A percentile compares a stretch with the other conserved stretches of the same genome.
phyloP scores from a whole-genome alignment of 345 rosid genomes.

The Dipteronia dyeriana region DNA sequence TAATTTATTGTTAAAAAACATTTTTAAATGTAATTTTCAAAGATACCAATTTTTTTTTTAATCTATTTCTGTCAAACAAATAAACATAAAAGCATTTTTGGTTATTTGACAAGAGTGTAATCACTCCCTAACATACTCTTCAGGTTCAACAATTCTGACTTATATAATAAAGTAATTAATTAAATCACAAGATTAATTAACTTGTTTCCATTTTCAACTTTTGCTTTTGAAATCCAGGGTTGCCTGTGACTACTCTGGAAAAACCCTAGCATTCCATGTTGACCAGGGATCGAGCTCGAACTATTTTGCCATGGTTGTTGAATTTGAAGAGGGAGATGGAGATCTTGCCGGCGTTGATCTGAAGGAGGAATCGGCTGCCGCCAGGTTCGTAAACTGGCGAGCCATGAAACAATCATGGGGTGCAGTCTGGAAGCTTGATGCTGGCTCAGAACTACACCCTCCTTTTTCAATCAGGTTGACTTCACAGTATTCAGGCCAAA shows the following conservation, averaged over 20 bases:
- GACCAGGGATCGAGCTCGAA: slow-evolving; percentile 46
- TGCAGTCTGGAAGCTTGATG: slow-evolving; percentile 58
- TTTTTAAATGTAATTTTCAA: not conserved
- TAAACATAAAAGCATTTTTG: not conserved
- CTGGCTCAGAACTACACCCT: slow-evolving; percentile 33
- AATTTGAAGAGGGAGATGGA: slow-evolving; percentile 54
- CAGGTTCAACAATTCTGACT: not conserved
- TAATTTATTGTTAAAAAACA: too few species aligned
- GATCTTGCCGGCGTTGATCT: slow-evolving; percentile 37
- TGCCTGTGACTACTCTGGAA: slow-evolving; percentile 41
- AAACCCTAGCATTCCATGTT: slow-evolving; percentile 38
- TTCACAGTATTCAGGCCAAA: slow-evolving; percentile 38
- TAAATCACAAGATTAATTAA: not conserved
- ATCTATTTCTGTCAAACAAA: not conserved
- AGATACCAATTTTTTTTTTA: too few species aligned
- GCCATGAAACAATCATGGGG: slow-evolving; percentile 60
- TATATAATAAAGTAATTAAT: not conserved
- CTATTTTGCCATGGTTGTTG: slow-evolving; percentile 46
- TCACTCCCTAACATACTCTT: too few species aligned
- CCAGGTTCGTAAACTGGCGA: slow-evolving; percentile 29
- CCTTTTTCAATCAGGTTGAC: slow-evolving; percentile 46
- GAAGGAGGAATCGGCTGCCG: slow-evolving; percentile 18
- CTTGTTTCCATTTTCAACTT: too few species aligned
- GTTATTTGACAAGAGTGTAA: not conserved
- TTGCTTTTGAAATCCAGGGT: slow-evolving; percentile 28